Evolutionary conservation across 345 rosid species (phyloP), one percentile per base, ranked within the genome.

Genomic region (Syzygium aqueum): DNA sequence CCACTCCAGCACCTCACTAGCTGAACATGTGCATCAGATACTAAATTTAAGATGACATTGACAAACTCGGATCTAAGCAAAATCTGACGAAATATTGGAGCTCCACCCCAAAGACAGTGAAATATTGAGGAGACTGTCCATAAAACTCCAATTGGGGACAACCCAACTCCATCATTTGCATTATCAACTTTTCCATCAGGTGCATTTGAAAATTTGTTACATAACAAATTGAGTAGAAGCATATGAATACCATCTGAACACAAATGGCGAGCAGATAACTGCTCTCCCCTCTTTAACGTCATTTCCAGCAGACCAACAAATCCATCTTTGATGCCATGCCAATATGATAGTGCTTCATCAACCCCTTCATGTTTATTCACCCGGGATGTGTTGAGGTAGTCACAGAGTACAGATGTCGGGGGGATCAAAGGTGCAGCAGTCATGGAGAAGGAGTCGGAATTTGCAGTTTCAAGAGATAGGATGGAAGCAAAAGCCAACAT

Each of bases 401-500:
- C 94, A 90, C 96, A 95, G 46, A 97, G 96, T 85, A 93, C 93
- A 87, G 95, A 94, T 86, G 96, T 93, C 86, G 93, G 94, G 91
- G 99, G 99, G 90, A 97, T 95, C 94, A 97, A 90, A 89, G 97
- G 97, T 85, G 95, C 91, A 51, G 98, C 96, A 83, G 94, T 93
- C 90, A 94, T 98, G 63, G 92, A 91, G 89, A 97, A 91, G 87
- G 98, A 94, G 90, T 94, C 97, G 51, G 99, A 91, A 87, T 95
- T 87, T 87, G 94, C 97, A 85, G 87, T 91, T 92, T 97, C 99
- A 92, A 97, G 99, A 85, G 96, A 94, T 82, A 97, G 92, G 91
- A 97, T 96, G 84, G 98, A 95, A 87, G 99, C 96, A 87, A 96
- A 90, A 90, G 99, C 96, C 89, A 96, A 93, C 99, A 96, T 97